Conservation (phyloP, 2,329 filamentous ascomycete genomes). For the Macrophomina tecta region DNA sequence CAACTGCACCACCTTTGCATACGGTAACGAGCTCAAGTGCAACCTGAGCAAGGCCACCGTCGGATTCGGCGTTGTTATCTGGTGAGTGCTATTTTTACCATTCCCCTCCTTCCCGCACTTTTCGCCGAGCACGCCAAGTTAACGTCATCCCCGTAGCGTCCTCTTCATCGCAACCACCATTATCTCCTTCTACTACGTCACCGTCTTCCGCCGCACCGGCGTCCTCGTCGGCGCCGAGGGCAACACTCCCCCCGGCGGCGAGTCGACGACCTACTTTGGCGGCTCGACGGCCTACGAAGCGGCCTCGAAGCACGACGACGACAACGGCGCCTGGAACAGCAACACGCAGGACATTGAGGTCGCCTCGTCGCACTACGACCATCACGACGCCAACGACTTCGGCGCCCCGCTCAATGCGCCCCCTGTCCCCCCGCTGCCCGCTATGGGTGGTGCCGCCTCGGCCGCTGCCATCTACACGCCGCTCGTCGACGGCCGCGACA, state of each 20-base stretch:
- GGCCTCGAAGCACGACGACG: constrained; percentile 34
- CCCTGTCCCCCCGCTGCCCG: constrained; percentile 22
- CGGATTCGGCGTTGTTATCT: constrained; percentile 63
- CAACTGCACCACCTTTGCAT: constrained; percentile 62
- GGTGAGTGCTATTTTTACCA: constrained; percentile 48
- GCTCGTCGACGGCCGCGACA: constrained; percentile 37
- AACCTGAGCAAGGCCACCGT: constrained; percentile 61
- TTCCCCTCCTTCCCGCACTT: not conserved
- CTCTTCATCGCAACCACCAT: constrained; percentile 60
- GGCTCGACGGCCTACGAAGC: constrained; percentile 20
- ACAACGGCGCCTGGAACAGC: constrained; percentile 50
- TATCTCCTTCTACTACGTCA: constrained; percentile 61
- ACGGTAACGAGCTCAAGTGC: constrained; percentile 62
- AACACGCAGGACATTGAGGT: constrained; percentile 47
- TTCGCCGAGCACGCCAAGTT: not conserved
- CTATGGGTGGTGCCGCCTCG: not conserved
- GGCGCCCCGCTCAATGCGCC: constrained; percentile 4
- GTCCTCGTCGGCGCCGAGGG: constrained; percentile 53
- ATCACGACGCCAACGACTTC: constrained; percentile 47
- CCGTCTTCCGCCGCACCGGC: constrained; percentile 63
- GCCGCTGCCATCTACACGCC: constrained; percentile 18
- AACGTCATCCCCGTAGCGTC: constrained; percentile 47
- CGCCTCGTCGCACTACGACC: constrained; percentile 44
- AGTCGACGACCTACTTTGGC: constrained; percentile 33
- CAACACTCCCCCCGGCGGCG: constrained; percentile 25